Conservation (phyloP, 495 filamentous ascomycete species). For the Neurospora africana region DNA sequence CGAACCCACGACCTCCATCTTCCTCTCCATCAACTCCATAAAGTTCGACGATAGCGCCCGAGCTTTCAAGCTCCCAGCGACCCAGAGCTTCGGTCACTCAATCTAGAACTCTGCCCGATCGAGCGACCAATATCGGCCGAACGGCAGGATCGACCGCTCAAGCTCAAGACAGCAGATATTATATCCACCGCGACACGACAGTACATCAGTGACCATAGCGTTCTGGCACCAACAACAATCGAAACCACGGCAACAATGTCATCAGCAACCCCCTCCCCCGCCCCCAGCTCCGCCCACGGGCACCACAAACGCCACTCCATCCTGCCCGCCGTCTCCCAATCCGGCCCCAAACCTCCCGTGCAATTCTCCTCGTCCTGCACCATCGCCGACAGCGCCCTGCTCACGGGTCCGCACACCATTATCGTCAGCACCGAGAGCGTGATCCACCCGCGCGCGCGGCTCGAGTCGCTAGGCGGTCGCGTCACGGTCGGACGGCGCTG, state of each 20-base stretch:
- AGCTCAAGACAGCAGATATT: too few species aligned
- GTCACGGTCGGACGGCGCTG: conserved; percentile 63
- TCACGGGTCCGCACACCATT: conserved; percentile 64
- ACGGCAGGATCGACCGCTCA: not conserved
- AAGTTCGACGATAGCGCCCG: not conserved
- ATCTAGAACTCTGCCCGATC: not conserved
- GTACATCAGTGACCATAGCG: not conserved
- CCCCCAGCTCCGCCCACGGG: conserved; percentile 6
- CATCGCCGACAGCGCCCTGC: conserved; percentile 63
- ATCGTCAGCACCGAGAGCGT: conserved; percentile 60
- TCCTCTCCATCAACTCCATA: not conserved
- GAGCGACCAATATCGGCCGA: not conserved
- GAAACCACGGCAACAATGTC: conserved; percentile 6
- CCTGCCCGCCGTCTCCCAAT: conserved; percentile 29
- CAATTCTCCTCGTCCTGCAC: conserved; percentile 58
- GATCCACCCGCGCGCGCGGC: conserved; percentile 68
- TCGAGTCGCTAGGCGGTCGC: conserved; percentile 58
- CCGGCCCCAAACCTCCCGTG: conserved; percentile 52
- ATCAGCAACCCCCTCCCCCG: not conserved
- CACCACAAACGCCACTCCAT: conserved; percentile 42
- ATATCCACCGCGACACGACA: not conserved
- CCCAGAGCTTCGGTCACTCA: not conserved
- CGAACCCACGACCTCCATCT: not conserved
- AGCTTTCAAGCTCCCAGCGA: not conserved
- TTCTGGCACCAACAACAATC: not conserved